Conservation (phyloP, 2,329 filamentous ascomycete species). For the Stagonosporopsis vannaccii region DNA sequence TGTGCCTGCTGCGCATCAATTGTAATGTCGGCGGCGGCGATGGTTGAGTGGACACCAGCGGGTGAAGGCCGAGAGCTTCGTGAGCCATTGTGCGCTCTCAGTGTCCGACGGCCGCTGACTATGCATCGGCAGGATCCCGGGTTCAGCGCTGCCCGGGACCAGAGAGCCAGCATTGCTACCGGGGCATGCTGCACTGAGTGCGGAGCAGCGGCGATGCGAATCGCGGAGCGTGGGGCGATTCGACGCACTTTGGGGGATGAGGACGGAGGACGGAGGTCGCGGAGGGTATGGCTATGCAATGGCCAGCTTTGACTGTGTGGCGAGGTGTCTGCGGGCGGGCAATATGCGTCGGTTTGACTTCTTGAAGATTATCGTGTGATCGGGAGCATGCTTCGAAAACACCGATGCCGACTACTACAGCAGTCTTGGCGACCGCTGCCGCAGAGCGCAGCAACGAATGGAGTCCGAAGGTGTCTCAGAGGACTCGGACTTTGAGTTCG, state of each 20-base stretch:
- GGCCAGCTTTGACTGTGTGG: neutral
- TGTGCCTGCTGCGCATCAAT: conserved; percentile 67
- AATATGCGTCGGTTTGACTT: neutral
- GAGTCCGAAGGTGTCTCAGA: neutral
- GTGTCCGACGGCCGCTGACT: conserved; percentile 61
- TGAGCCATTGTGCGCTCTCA: conserved; percentile 58
- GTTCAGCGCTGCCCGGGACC: conserved; percentile 71
- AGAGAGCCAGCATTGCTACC: conserved; percentile 70
- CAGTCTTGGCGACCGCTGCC: conserved; percentile 9
- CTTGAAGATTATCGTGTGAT: conserved; percentile 17
- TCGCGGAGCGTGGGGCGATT: conserved; percentile 22
- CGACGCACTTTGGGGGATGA: conserved; percentile 24
- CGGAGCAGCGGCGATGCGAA: conserved; percentile 28
- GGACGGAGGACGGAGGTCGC: neutral
- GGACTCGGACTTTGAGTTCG: no score
- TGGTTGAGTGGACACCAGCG: conserved; percentile 72
- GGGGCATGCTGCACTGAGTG: conserved; percentile 41
- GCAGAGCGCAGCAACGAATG: neutral
- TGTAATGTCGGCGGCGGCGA: conserved; percentile 70
- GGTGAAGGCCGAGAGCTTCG: conserved; percentile 62
- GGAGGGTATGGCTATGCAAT: neutral
- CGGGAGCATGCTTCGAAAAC: conserved; percentile 6
- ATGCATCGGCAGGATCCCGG: conserved; percentile 68
- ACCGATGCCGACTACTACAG: neutral
- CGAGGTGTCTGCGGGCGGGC: neutral